These are phyloP conservation scores for Westerdykella ornata DNA, from an alignment of 2,329 filamentous ascomycete genomes.

Conservation along the genomic window DNA sequence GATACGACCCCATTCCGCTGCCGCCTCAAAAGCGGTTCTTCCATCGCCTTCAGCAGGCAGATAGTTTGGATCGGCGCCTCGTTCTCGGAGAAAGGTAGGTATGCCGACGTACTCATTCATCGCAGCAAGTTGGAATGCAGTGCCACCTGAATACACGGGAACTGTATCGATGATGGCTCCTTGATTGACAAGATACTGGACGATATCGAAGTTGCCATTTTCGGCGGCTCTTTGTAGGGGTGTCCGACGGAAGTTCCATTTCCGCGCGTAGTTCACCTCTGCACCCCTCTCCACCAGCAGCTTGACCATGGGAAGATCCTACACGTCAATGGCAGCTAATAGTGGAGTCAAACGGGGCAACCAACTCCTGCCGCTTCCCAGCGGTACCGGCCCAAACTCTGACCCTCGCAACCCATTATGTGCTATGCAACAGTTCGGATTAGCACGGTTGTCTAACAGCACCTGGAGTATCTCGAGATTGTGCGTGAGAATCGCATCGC, in stretches of 20 bases:
- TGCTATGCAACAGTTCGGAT: too few species aligned
- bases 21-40: conserved; percentile 10
- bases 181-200: conserved; percentile 4
- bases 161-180: conserved; percentile 3
- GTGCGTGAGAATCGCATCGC: too few species aligned
- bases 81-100: conserved; percentile 5
- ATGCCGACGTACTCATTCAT: conserved; percentile 5
- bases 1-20: conserved; percentile 10
- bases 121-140: conserved; percentile 12
- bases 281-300: too few species aligned
- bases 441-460: too few species aligned
- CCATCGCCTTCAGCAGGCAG: conserved; percentile 2
- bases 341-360: background rate
- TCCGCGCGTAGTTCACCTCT: background rate
- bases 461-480: too few species aligned
- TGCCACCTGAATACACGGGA: conserved; percentile 5
- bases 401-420: too few species aligned
- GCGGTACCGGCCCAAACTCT: too few species aligned
- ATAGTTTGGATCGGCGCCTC: conserved; percentile 5
- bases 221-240: conserved; percentile 10
- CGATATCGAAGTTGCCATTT: conserved; percentile 7
- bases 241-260: conserved; percentile 6
- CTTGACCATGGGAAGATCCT: background rate
- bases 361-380: background rate
- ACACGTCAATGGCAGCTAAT: background rate